Evolutionary conservation across 129 eudicot genomes (phyloP).

Genomic region (Artemisia tridentata): DNA sequence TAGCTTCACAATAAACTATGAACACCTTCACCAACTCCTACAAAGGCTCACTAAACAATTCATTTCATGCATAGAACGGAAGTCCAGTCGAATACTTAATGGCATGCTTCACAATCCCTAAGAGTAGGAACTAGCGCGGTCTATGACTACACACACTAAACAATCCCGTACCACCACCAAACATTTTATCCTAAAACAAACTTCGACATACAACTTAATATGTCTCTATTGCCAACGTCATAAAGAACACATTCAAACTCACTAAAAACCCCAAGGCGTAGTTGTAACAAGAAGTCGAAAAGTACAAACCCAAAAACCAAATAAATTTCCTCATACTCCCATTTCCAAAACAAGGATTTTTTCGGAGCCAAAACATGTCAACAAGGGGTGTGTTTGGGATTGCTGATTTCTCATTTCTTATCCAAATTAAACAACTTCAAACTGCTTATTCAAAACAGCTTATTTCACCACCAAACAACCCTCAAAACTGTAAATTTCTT

Average conservation of each 20-base stretch:
- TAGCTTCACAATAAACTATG: neutral
- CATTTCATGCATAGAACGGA: neutral
- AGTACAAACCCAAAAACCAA: constrained; percentile 10
- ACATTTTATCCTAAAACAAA: neutral
- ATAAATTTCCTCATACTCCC: constrained; percentile 6
- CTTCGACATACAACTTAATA: too few relatives aligned
- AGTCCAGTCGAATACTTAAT: neutral
- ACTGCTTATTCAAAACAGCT: too few relatives aligned
- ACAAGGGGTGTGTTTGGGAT: too few relatives aligned
- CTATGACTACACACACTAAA: too few relatives aligned
- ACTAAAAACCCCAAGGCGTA: neutral
- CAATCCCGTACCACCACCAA: constrained; percentile 3
- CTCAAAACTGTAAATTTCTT: neutral
- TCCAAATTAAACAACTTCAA: too few relatives aligned
- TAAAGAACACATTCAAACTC: too few relatives aligned
- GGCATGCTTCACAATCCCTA: neutral
- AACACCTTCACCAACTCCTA: constrained; percentile 10
- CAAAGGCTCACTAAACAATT: neutral
- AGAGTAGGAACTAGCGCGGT: neutral
- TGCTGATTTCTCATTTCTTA: too few relatives aligned
- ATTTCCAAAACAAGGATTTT: neutral
- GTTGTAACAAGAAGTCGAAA: neutral
- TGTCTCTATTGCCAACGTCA: too few relatives aligned
- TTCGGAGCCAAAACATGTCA: too few relatives aligned
- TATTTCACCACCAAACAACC: too few relatives aligned